These are phyloP conservation scores for Olyra latifolia DNA, from an alignment of 176 grass and related monocot species.

Conservation along the genomic window DNA sequence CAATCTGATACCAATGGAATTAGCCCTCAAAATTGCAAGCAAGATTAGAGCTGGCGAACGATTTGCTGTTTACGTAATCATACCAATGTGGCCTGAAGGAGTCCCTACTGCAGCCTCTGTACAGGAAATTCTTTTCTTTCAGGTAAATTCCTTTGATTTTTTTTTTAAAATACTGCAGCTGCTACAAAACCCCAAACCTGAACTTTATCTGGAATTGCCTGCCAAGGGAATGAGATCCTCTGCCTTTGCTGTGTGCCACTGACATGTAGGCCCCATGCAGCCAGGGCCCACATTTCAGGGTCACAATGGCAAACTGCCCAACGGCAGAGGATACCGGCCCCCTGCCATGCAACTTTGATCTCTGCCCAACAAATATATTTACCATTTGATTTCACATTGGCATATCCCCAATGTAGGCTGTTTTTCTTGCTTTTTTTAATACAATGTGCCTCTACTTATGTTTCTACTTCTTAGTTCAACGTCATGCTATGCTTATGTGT, in stretches of 20 bases:
- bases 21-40: constrained; percentile 88
- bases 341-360: background rate
- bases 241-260: too few relatives aligned
- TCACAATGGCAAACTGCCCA: too few relatives aligned
- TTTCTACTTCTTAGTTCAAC: background rate
- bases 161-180: background rate
- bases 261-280: too few relatives aligned
- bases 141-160: constrained; percentile 50
- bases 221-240: background rate
- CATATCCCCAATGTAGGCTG: background rate
- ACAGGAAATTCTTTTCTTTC: constrained; percentile 97
- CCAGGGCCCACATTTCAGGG: too few relatives aligned
- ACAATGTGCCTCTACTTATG: background rate
- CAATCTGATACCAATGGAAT: constrained; percentile 93
- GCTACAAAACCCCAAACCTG: background rate
- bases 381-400: background rate
- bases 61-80: constrained; percentile 93
- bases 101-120: constrained; percentile 68
- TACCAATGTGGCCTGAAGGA: constrained; percentile 99
- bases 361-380: background rate
- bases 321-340: background rate
- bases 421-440: constrained; percentile 1
- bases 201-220: background rate
- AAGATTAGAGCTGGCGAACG: constrained; percentile 80
- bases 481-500: background rate